phyloP scores from a whole-genome alignment of 805 yeast genomes.

The Sungouiella thailandica region DNA sequence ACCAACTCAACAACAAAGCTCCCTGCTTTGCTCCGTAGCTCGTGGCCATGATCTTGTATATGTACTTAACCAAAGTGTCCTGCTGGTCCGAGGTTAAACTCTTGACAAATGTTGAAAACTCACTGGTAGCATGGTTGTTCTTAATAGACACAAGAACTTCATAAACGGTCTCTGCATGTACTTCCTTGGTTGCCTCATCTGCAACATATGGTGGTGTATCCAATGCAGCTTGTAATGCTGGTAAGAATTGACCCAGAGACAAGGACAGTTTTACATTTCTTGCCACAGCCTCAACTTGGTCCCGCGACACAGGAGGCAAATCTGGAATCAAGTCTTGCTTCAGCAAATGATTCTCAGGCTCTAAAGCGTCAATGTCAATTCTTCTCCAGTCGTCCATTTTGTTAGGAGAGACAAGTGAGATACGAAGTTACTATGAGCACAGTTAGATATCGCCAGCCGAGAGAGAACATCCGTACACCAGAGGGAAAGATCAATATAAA shows the following conservation, averaged over 20 bases:
- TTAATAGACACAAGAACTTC: constrained; percentile 54
- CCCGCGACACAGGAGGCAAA: constrained; percentile 36
- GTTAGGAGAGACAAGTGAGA: background rate
- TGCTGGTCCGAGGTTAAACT: constrained; percentile 59
- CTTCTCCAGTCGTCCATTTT: constrained; percentile 82
- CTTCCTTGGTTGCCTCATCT: constrained; percentile 48
- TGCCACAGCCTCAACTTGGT: constrained; percentile 52
- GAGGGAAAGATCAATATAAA: no score
- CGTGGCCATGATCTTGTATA: constrained; percentile 80
- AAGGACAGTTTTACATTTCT: constrained; percentile 57
- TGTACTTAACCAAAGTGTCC: constrained; percentile 73
- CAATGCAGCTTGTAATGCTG: constrained; percentile 62
- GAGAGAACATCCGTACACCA: no score
- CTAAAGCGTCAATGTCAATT: constrained; percentile 88
- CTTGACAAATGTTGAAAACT: constrained; percentile 58
- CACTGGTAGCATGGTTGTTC: constrained; percentile 59
- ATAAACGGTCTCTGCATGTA: constrained; percentile 46
- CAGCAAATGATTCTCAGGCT: constrained; percentile 70
- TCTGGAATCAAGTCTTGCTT: constrained; percentile 59
- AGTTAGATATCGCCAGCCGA: no score
- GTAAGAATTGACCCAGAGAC: constrained; percentile 65
- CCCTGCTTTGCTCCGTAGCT: constrained; percentile 81
- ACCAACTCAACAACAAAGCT: constrained; percentile 84
- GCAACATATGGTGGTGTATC: constrained; percentile 82
- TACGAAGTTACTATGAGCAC: background rate